Base-by-base conservation (phyloP, 2,329 filamentous ascomycete species). In the Hypoxylon sp. region DNA sequence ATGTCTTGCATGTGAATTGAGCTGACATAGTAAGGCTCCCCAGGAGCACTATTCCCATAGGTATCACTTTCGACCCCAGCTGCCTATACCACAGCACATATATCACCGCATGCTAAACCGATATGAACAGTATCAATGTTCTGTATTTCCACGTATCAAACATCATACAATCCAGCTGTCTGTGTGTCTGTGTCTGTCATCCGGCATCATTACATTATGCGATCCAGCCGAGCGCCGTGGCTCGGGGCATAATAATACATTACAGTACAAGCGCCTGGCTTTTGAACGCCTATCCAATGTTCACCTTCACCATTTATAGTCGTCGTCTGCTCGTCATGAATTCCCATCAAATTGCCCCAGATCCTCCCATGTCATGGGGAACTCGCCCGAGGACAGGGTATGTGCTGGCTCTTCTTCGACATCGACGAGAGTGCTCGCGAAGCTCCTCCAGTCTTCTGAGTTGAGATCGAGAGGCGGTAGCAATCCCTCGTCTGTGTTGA, bases 391-490 rank as follows among this genome's bases (percentile, higher is more conserved):
- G 13, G 64, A 58, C n/a, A 68, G 39, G 8, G 59, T 27, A 19
- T 69, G 60, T 21, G 53, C 46, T 37, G 54, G 50, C 50, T 68
- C 54, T 44, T 67, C 68, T 47, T 73, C 66, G n/a, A 56, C 54
- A 6, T 69, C 71, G 29, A 76, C 68, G 2, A 76, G 65, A 1
- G 75, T 76, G 37, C 73, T 76, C 11, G 75, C 68, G 59, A 76
- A 75, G 60, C 75, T 76, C 31, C 65, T 69, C 75, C 75, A 76
- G 31, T 76, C 75, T 8, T 67, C 75, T 32, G 71, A 68, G 19
- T 55, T 58, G 8, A 76, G 69, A 21, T 76, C 71, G 19, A 74
- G 73, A 6, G 73, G 70, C 15, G 72, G 71, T 8, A 76, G 65
- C 17, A 72, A 15, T 21, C 55, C 56, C 59, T 69, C 58, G 8